Base-by-base conservation (phyloP, 2,329 filamentous ascomycete genomes). In the Diaporthe amygdali region DNA sequence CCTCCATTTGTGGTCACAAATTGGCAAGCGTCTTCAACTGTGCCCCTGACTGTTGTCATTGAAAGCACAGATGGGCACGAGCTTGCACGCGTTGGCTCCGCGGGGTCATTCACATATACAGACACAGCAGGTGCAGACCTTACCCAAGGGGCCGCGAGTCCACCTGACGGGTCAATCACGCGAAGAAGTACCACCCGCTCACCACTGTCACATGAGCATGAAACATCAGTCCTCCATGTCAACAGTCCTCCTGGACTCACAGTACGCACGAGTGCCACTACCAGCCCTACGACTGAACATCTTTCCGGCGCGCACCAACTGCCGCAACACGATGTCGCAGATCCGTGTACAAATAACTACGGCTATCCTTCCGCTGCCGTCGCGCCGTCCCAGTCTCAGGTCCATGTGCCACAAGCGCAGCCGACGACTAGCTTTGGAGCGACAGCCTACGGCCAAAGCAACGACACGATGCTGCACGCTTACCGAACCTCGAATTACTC, bases 1-100 rank as follows among this genome's bases (percentile, higher is more conserved):
- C 95, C 95, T 56, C 87, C 86, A 74, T 81, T 84, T 49, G 75
- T 86, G 77, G 83, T 84, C 81, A 90, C 88, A 77, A 82, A 84
- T 77, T 86, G 84, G 75, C 77, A 80, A 52, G 82, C 79, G 63
- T 82, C 82, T 12, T 76, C 75, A 80, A 88, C 80, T 80, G 88
- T 90, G 81, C 87, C 88, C 46, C 77, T 90, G 80, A 85, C 86
- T 78, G 80, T 90, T 67, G 76, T 88, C 54, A 82, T 89, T 22
- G 87, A 90, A 71, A 85, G 82, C 14, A 77, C 83, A n/a, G 82
- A 83, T 37, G 87, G 87, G 41, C 84, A 89, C 66, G 85, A 88
- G 78, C 81, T 89, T 74, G 85, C 86, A 75, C 83, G 86, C n/a
- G 80, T 83, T 41, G 80, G 84, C 74, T 77, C 84, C 74, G 76